Conservation (phyloP, 2,329 filamentous ascomycete genomes). For the Akanthomyces dipterigenus region DNA sequence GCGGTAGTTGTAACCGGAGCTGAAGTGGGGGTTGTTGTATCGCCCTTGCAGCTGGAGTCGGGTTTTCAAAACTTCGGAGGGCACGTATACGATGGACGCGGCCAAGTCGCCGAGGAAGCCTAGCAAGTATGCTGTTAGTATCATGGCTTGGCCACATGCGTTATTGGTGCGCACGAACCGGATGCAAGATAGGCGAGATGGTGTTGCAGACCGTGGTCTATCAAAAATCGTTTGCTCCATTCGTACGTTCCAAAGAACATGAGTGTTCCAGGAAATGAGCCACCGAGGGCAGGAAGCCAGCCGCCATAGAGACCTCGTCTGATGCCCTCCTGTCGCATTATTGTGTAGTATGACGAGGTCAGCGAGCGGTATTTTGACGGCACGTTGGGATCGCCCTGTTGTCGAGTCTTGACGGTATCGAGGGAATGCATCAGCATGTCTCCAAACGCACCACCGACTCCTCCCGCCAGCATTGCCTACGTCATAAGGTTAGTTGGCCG, state of each 20-base stretch:
- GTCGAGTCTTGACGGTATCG: constrained; percentile 96
- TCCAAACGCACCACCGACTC: constrained; percentile 83
- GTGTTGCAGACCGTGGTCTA: constrained; percentile 76
- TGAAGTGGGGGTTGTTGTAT: constrained; percentile 90
- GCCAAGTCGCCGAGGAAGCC: constrained; percentile 91
- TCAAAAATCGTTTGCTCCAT: constrained; percentile 82
- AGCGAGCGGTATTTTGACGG: constrained; percentile 90
- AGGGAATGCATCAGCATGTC: constrained; percentile 99
- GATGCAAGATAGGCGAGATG: constrained; percentile 80
- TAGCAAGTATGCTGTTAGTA: constrained; percentile 25
- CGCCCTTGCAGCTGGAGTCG: constrained; percentile 89
- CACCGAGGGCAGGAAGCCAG: constrained; percentile 83
- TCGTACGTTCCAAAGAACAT: constrained; percentile 97
- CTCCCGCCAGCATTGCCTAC: constrained; percentile 91
- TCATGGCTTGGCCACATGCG: background rate
- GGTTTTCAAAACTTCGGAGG: constrained; percentile 97
- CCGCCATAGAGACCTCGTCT: constrained; percentile 83
- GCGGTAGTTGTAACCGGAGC: constrained; percentile 93
- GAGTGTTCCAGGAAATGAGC: constrained; percentile 88
- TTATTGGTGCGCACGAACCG: constrained; percentile 42
- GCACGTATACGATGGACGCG: constrained; percentile 89
- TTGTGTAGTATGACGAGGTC: constrained; percentile 84
- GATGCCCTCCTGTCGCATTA: constrained; percentile 86
- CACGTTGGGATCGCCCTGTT: constrained; percentile 90
- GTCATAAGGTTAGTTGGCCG: constrained; percentile 9